Evolutionary conservation across 2,329 filamentous ascomycete genomes (phyloP).

Genomic region (Fusarium agapanthi): DNA sequence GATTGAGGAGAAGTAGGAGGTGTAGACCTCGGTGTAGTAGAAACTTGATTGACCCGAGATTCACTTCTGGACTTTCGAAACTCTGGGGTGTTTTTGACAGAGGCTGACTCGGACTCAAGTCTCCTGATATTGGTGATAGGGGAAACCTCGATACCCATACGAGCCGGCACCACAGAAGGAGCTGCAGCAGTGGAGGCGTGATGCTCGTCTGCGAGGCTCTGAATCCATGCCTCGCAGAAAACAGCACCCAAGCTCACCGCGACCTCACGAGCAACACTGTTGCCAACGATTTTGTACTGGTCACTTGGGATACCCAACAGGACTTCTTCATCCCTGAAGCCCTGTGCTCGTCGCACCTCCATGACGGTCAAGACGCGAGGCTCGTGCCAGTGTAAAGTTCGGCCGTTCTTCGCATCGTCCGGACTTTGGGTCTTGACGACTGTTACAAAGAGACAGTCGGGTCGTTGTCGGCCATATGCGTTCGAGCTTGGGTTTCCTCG

Average conservation of each 20-base stretch:
- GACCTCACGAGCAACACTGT: slow-evolving; percentile 77
- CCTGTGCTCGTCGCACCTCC: slow-evolving; percentile 75
- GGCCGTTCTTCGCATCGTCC: slow-evolving; percentile 64
- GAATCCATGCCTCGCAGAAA: slow-evolving; percentile 63
- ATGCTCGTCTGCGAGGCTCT: slow-evolving; percentile 37
- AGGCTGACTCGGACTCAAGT: slow-evolving; percentile 1
- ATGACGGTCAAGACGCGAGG: slow-evolving; percentile 68
- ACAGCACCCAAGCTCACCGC: slow-evolving; percentile 72
- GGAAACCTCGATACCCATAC: slow-evolving; percentile 17
- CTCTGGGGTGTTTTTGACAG: neutral
- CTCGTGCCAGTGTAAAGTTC: slow-evolving; percentile 71
- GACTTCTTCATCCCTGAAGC: slow-evolving; percentile 74
- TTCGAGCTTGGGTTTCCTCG: slow-evolving; percentile 54
- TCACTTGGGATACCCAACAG: slow-evolving; percentile 65
- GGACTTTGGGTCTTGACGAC: slow-evolving; percentile 64
- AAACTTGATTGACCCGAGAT: neutral
- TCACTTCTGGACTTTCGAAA: slow-evolving; percentile 7
- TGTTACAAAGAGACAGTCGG: slow-evolving; percentile 66
- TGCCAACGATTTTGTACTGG: slow-evolving; percentile 76
- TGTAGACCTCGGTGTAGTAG: neutral
- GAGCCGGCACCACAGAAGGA: neutral
- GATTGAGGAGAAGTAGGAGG: neutral
- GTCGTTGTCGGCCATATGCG: slow-evolving; percentile 63
- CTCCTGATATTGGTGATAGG: slow-evolving; percentile 9
- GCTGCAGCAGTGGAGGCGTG: neutral